A percentile compares a stretch with the other conserved stretches of the same genome.
Conservation (phyloP, 2,329 filamentous ascomycete species). For the Fonsecaea pugnacius region DNA sequence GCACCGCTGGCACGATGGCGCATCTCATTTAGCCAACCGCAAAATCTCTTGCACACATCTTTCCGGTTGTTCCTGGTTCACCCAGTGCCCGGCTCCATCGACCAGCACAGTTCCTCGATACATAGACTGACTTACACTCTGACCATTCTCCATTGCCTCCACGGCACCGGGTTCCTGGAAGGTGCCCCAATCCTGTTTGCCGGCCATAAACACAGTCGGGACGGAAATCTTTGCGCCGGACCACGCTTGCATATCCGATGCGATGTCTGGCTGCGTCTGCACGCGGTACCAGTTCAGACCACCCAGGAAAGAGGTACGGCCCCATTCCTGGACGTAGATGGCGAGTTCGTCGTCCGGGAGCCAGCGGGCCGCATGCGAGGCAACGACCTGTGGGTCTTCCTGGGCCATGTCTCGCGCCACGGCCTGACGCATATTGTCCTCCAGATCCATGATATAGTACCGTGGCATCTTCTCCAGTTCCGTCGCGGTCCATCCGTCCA, state of each 20-base stretch:
- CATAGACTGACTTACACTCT: constrained; percentile 61
- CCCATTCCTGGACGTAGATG: constrained; percentile 66
- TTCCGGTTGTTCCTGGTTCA: constrained; percentile 68
- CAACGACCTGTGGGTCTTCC: constrained; percentile 49
- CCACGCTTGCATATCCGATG: constrained; percentile 62
- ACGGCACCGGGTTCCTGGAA: constrained; percentile 69
- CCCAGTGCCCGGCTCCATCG: constrained; percentile 70
- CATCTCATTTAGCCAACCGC: constrained; percentile 44
- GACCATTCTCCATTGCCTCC: constrained; percentile 60
- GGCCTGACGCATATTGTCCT: constrained; percentile 62
- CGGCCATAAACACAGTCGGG: constrained; percentile 65
- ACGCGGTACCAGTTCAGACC: constrained; percentile 71
- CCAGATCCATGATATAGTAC: constrained; percentile 69
- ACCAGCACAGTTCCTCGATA: constrained; percentile 56
- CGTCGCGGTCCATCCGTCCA: constrained; percentile 61
- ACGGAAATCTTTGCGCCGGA: constrained; percentile 65
- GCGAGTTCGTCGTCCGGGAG: constrained; percentile 61
- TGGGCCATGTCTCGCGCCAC: constrained; percentile 60
- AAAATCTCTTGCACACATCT: constrained; percentile 56
- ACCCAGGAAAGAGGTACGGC: constrained; percentile 66
- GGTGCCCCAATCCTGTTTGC: constrained; percentile 68
- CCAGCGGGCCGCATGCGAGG: constrained; percentile 50
- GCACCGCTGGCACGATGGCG: background rate
- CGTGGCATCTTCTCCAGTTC: constrained; percentile 65
- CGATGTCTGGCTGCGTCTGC: constrained; percentile 56